Base-by-base conservation (phyloP, 1,139 yeast species). In the Nematodospora anomalae region DNA sequence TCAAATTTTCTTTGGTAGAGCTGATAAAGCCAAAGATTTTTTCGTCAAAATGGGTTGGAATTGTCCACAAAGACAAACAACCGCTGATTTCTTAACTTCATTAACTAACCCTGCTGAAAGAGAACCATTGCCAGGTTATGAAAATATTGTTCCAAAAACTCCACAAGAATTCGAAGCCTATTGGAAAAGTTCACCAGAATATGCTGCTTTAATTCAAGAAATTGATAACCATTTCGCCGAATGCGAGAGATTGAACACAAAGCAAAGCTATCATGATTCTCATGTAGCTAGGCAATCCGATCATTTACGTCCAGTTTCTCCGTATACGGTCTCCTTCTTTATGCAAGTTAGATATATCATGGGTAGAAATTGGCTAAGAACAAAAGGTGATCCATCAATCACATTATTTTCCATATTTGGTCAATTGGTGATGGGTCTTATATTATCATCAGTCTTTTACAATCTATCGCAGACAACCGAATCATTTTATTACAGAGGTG, bases 41-140 rank as follows among this genome's bases (percentile, higher is more conserved):
- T 76, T 76, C 41, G 51, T 60, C 33, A 58, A 58, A 10, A 64
- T 74, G 75, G 81, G 81, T 5, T 76, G 60, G 47, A 58, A 71
- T 11, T 83, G 89, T 53, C 83, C 86, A 25, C 69, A 74, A 25
- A 78, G 95, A 58, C 89, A 83, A 64, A 82, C 94, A 6, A 82
- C 92, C 41, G 87, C 90, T 16, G 96, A 87, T 57, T 87, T 76
- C 58, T 67, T 86, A 51, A 85, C 95, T 3, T 77, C 90, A 1
- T 64, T 84, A 32, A 82, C 94, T 2, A 79, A 79, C 49, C 88
- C 92, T 8, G 60, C 68, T 4, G 90, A 82, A 55, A 73, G 92
- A 57, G 58, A 64, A 9, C 59, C 75, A 8, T 58, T 58, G 36
- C 56, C 62, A 13, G 92, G 88, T 2, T 71, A 51, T 41, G 64